Evolutionary conservation across 2,329 filamentous ascomycete genomes (phyloP), one percentile per base, ranked within the genome.

Genomic region (Phyllachora maydis): DNA sequence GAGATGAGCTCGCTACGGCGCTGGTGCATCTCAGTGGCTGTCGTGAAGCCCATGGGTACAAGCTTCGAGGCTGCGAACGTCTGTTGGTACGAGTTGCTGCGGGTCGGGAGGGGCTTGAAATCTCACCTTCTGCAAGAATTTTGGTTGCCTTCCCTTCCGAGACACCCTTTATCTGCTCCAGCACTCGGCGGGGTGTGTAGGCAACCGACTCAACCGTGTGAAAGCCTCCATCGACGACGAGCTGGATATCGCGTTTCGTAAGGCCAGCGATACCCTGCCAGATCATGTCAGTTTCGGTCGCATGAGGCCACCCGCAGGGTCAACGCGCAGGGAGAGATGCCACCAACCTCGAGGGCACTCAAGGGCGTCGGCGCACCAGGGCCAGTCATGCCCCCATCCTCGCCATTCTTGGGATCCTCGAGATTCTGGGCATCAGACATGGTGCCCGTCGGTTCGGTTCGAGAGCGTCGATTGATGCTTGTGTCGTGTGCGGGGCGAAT

Each of bases 11-110:
- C 88, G 47, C 82, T 93, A 46, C 90, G 71, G 33, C 88, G 74
- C 37, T 85, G 79, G 43, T 98, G 90, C 83, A 98, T 98, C 50
- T 98, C 90, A 0, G 88, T 98, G 4, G 88, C 88, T 0, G 88
- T 98, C 2, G 90, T 98, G 45, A 98, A 98, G 19, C 88, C 88
- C 83, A 98, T 92, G 0, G 88, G 88, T 1, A 98, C 88, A 24
- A 95, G 65, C 48, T 93, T 98, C 2, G 82, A 83, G 14, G 85
- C 85, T 90, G 30, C 18, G 19, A 27, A 16, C 25, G 14, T n/a
- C n/a, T n/a, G n/a, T n/a, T n/a, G n/a, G n/a, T n/a, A n/a, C n/a
- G n/a, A n/a, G n/a, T n/a, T n/a, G n/a, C n/a, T n/a, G n/a, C n/a
- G n/a, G n/a, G n/a, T n/a, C n/a, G n/a, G 20, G 11, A n/a, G 2